Conservation (phyloP, 164 flowering plant species). For the Dillenia suffruticosa region DNA sequence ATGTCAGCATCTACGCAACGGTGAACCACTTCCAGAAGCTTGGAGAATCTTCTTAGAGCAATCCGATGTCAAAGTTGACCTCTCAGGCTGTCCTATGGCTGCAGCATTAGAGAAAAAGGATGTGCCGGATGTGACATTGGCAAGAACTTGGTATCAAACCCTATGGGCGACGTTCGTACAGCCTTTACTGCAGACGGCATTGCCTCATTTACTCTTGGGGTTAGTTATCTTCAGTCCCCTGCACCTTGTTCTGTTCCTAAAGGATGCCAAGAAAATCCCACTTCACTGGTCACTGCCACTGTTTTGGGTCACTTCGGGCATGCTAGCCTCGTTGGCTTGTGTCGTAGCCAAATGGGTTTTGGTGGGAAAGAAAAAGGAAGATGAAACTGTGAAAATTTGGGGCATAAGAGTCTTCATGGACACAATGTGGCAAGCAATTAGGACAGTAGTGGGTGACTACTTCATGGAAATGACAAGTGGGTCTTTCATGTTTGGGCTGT, state of each 20-base stretch:
- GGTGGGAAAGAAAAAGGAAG: constrained; percentile 61
- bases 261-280: constrained; percentile 26
- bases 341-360: constrained; percentile 53
- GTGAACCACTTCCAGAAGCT: constrained; percentile 54
- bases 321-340: constrained; percentile 37
- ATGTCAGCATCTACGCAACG: constrained; percentile 64
- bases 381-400: constrained; percentile 47
- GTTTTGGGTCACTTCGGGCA: constrained; percentile 56
- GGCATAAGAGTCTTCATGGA: constrained; percentile 52
- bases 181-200: constrained; percentile 52
- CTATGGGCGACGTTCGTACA: constrained; percentile 48
- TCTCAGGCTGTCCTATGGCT: constrained; percentile 76
- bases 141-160: constrained; percentile 46
- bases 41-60: constrained; percentile 67
- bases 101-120: constrained; percentile 23
- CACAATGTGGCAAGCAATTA: constrained; percentile 72
- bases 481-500: constrained; percentile 37
- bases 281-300: constrained; percentile 48
- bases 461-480: constrained; percentile 76
- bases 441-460: constrained; percentile 58
- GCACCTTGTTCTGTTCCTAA: constrained; percentile 28
- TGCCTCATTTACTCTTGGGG: constrained; percentile 58
- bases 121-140: constrained; percentile 32
- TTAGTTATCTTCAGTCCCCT: constrained; percentile 42
- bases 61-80: constrained; percentile 65